A percentile compares a stretch with the other conserved stretches of the same genome.
These are phyloP conservation scores for Dryas octopetala DNA, from an alignment of 306 rosid species.

Conservation along the genomic window DNA sequence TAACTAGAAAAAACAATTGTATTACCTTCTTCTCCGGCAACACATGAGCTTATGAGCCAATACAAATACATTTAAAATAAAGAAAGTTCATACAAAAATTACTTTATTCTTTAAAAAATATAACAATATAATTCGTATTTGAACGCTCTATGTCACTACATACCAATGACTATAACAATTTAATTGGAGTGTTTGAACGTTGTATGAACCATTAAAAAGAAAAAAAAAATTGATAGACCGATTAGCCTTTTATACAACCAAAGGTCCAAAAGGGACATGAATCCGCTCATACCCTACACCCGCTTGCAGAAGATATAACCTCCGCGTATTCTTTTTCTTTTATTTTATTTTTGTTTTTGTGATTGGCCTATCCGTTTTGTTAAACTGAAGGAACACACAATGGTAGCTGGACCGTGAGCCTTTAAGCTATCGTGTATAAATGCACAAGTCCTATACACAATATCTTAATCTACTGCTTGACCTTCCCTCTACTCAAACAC, in stretches of 20 bases:
- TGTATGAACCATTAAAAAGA: neutral
- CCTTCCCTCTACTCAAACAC: neutral
- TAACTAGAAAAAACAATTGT: too few relatives aligned
- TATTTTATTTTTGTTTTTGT: too few relatives aligned
- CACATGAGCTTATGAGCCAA: too few relatives aligned
- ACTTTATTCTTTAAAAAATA: too few relatives aligned
- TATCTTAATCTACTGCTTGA: neutral
- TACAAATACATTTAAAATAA: too few relatives aligned
- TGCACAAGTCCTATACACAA: neutral
- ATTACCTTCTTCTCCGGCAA: too few relatives aligned
- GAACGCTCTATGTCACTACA: too few relatives aligned
- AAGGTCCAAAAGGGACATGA: neutral
- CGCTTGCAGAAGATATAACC: conserved; percentile 11
- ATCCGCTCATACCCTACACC: neutral
- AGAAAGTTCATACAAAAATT: too few relatives aligned
- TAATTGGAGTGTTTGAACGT: too few relatives aligned
- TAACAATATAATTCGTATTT: too few relatives aligned
- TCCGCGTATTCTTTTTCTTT: neutral
- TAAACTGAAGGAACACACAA: neutral
- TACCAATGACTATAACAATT: too few relatives aligned
- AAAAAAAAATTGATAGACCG: neutral
- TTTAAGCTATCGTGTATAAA: neutral
- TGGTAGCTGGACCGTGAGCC: neutral
- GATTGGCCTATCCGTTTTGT: neutral
- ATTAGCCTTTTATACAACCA: neutral